These are phyloP conservation scores for Cryoendolithus antarcticus DNA, from an alignment of 2,329 filamentous ascomycete genomes.

Conservation along the genomic window DNA sequence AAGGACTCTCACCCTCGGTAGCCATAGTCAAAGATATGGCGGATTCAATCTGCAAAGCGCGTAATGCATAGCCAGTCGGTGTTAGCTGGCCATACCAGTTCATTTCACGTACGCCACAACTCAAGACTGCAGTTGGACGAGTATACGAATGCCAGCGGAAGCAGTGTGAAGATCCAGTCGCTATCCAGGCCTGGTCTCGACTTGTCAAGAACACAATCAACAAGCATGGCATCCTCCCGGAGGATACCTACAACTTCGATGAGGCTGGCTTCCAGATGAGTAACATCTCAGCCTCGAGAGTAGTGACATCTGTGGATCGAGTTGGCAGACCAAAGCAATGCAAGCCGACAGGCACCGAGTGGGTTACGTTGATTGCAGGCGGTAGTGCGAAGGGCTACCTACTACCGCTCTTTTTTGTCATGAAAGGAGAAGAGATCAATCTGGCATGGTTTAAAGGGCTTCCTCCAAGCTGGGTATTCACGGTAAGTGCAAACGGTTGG, in stretches of 20 bases:
- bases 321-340: conserved; percentile 4
- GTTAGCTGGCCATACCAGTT: background rate
- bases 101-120: background rate
- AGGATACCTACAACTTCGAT: conserved; percentile 13
- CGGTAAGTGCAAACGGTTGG: background rate
- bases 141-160: background rate
- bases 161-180: conserved; percentile 1
- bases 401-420: conserved; percentile 16
- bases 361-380: conserved; percentile 15
- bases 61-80: background rate
- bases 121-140: background rate
- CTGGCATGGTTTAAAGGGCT: too few species aligned
- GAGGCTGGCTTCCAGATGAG: conserved; percentile 15
- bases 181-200: conserved; percentile 4
- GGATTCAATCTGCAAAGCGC: background rate
- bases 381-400: conserved; percentile 11
- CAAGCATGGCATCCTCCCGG: conserved; percentile 5
- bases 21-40: conserved; percentile 1
- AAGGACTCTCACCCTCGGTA: too few species aligned
- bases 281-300: conserved; percentile 8
- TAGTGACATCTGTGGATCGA: conserved; percentile 11
- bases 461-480: conserved; percentile 16
- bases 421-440: too few species aligned
- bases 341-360: conserved; percentile 17
- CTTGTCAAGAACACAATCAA: conserved; percentile 3